Percentiles rank a stretch among this genome's conserved stretches.
phyloP scores from a whole-genome alignment of 495 filamentous ascomycete species.

The Hyaloscypha finlandica region DNA sequence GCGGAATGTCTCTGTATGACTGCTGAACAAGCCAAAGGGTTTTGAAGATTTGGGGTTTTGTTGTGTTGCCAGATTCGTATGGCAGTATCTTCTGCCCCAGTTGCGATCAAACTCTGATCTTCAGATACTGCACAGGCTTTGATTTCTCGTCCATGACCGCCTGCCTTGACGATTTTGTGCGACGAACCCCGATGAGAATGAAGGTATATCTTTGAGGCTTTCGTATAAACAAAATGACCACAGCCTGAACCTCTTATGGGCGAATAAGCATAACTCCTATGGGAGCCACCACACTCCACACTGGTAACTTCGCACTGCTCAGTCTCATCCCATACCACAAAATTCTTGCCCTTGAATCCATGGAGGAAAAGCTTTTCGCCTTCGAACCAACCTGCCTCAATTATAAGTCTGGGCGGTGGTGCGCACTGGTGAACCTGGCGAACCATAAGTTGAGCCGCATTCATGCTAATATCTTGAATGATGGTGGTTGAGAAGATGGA shows the following conservation, averaged over 20 bases:
- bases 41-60: conserved; percentile 16
- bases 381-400: conserved; percentile 66
- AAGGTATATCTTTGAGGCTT: conserved; percentile 53
- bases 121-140: conserved; percentile 66
- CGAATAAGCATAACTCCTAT: conserved; percentile 69
- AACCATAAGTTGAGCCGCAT: not conserved
- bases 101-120: conserved; percentile 60
- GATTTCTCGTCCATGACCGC: conserved; percentile 87
- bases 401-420: conserved; percentile 63
- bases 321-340: conserved; percentile 78
- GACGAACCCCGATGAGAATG: conserved; percentile 49
- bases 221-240: conserved; percentile 52
- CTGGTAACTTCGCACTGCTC: conserved; percentile 62
- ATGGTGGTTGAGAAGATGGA: conserved; percentile 52
- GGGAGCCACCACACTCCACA: conserved; percentile 80
- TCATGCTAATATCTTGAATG: not conserved
- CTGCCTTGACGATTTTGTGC: conserved; percentile 59
- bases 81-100: conserved; percentile 86
- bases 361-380: conserved; percentile 62
- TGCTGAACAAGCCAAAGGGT: conserved; percentile 52
- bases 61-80: conserved; percentile 67
- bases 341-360: conserved; percentile 77
- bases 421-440: conserved; percentile 26
- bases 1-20: conserved; percentile 73
- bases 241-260: conserved; percentile 34